These are phyloP conservation scores for Graphilbum sp. DNA, from an alignment of 2,329 filamentous ascomycete species.

Conservation along the genomic window DNA sequence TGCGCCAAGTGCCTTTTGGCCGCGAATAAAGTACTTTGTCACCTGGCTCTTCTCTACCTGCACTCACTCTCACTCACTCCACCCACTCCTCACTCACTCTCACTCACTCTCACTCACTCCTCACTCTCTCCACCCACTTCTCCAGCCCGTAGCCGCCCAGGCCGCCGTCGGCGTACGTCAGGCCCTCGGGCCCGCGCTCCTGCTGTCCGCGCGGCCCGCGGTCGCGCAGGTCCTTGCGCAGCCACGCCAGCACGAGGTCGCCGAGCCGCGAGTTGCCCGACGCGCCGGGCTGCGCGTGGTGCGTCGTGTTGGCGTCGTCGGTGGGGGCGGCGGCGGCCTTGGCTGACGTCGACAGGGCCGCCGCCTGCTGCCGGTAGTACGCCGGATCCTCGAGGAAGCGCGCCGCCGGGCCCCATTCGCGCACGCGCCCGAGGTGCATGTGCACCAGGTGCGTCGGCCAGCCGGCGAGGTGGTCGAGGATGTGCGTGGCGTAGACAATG, in stretches of 20 bases:
- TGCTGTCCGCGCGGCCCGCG: conserved; percentile 57
- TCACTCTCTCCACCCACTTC: conserved; percentile 5
- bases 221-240: conserved; percentile 62
- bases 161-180: conserved; percentile 39
- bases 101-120: not conserved
- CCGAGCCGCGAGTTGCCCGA: conserved; percentile 71
- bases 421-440: conserved; percentile 79
- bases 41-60: no score
- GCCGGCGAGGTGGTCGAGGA: conserved; percentile 80
- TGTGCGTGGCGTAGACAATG: conserved; percentile 95
- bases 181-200: conserved; percentile 41
- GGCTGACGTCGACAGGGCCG: no score
- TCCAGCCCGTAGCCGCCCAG: conserved; percentile 44
- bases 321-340: no score
- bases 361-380: conserved; percentile 2
- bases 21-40: no score
- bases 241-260: conserved; percentile 75
- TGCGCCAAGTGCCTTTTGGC: conserved; percentile 20
- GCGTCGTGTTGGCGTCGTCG: not conserved
- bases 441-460: conserved; percentile 96
- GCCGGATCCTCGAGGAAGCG: conserved; percentile 35
- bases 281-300: conserved; percentile 4
- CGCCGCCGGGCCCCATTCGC: conserved; percentile 67
- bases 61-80: not conserved
- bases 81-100: not conserved